phyloP scores from a whole-genome alignment of 2,329 filamentous ascomycete species.

The Chaetomiaceae sp. region DNA sequence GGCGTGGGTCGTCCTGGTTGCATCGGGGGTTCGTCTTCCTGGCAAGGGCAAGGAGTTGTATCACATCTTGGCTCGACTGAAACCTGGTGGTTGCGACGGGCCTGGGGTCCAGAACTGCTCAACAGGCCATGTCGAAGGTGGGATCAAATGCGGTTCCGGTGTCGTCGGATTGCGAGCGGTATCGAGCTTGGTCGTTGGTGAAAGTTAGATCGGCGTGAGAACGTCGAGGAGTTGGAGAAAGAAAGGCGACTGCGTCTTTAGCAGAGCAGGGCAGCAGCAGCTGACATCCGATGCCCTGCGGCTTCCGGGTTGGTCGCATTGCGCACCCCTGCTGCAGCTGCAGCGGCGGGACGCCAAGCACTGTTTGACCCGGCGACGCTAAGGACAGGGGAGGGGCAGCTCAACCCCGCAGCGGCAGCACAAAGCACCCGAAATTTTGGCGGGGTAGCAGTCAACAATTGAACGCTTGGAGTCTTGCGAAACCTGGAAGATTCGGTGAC shows the following conservation, averaged over 20 bases:
- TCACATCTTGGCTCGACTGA: constrained; percentile 41
- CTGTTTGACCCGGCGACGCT: constrained; percentile 4
- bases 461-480: too few species aligned
- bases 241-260: not conserved
- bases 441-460: too few species aligned
- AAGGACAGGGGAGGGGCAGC: constrained; percentile 3
- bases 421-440: too few species aligned
- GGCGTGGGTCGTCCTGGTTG: constrained; percentile 45
- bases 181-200: not conserved
- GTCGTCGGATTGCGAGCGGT: not conserved
- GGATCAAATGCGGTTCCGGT: too few species aligned
- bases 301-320: constrained; percentile 1
- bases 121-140: not conserved
- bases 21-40: constrained; percentile 34
- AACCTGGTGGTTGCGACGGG: constrained; percentile 15
- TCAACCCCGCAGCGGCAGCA: constrained; percentile 14
- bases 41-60: constrained; percentile 21
- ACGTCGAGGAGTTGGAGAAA: not conserved
- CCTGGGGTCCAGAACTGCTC: not conserved
- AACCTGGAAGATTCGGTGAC: too few species aligned
- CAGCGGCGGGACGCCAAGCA: constrained; percentile 5
- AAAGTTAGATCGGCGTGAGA: too few species aligned
- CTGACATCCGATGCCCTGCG: too few species aligned
- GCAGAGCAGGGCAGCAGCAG: not conserved
- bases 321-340: constrained; percentile 1